phyloP scores from a whole-genome alignment of 2,329 filamentous ascomycete species.

The Graphium sp. region DNA sequence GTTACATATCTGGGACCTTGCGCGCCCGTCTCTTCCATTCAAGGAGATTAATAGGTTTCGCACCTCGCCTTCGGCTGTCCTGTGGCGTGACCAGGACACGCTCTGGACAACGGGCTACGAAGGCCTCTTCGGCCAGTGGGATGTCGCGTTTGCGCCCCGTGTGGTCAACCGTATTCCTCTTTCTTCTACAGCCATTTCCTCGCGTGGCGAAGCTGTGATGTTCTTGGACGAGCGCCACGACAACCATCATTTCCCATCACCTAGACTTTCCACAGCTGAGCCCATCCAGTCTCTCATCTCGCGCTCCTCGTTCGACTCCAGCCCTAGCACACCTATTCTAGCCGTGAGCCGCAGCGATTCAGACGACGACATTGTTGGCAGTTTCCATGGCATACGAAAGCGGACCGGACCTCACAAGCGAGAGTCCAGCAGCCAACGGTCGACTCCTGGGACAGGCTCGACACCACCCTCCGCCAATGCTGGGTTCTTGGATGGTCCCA shows the following conservation, averaged over 20 bases:
- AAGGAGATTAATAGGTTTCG: conserved; percentile 48
- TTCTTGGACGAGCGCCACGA: conserved; percentile 41
- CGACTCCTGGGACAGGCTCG: conserved; percentile 31
- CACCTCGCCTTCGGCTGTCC: conserved; percentile 34
- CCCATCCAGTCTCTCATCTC: no score
- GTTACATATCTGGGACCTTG: conserved; percentile 54
- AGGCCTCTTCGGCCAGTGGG: conserved; percentile 45
- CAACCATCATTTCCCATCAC: no score
- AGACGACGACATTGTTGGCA: conserved; percentile 45
- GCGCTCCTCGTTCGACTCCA: conserved; percentile 27
- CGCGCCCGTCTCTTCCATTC: conserved; percentile 47
- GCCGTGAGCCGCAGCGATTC: conserved; percentile 46
- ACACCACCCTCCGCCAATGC: conserved; percentile 13
- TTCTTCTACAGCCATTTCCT: conserved; percentile 43
- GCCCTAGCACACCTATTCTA: conserved; percentile 28
- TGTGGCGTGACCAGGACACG: conserved; percentile 49
- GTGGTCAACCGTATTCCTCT: conserved; percentile 45
- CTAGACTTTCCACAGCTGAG: conserved; percentile 13
- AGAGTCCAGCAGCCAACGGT: conserved; percentile 19
- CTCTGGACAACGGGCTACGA: conserved; percentile 50
- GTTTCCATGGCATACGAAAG: conserved; percentile 34
- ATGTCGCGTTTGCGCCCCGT: conserved; percentile 46
- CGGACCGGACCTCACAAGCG: conserved; percentile 9
- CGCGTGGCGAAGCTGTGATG: conserved; percentile 41
- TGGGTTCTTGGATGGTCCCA: conserved; percentile 21